Conservation (phyloP, 1,284 basidiomycete genomes). For the Quambalaria eucalypti region DNA sequence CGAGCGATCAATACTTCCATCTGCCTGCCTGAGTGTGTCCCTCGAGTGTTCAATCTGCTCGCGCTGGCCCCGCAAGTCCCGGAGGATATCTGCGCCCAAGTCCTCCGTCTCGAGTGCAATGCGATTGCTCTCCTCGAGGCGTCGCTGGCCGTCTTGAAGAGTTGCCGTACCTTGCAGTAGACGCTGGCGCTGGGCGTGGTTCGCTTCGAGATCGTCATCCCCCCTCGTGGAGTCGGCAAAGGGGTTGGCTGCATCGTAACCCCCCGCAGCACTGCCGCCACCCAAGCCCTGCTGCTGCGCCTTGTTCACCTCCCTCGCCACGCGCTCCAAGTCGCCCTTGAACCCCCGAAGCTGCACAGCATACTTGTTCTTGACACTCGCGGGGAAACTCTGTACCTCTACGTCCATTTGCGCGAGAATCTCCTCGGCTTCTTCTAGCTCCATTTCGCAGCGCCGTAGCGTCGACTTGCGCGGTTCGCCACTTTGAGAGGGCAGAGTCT, state of each 20-base stretch:
- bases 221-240: conserved; percentile 14
- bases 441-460: conserved; percentile 79
- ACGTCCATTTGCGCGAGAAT: conserved; percentile 95
- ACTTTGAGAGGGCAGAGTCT: conserved; percentile 13
- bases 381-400: conserved; percentile 91
- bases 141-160: conserved; percentile 51
- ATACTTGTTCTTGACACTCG: conserved; percentile 47
- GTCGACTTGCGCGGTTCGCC: conserved; percentile 70
- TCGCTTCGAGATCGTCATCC: conserved; percentile 25
- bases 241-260: conserved; percentile 4
- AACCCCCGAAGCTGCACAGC: conserved; percentile 25
- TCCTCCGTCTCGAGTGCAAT: conserved; percentile 93
- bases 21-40: conserved; percentile 63
- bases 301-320: background rate
- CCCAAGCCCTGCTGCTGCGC: background rate
- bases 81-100: conserved; percentile 82
- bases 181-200: conserved; percentile 48
- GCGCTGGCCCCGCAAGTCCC: conserved; percentile 74
- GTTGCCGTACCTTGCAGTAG: conserved; percentile 47
- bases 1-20: conserved; percentile 55
- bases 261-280: background rate
- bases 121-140: conserved; percentile 80
- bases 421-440: conserved; percentile 96
- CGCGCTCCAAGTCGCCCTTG: conserved; percentile 22
- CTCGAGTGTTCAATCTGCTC: conserved; percentile 92